Conservation (phyloP, 306 rosid genomes). For the Macrotyloma uniflorum region DNA sequence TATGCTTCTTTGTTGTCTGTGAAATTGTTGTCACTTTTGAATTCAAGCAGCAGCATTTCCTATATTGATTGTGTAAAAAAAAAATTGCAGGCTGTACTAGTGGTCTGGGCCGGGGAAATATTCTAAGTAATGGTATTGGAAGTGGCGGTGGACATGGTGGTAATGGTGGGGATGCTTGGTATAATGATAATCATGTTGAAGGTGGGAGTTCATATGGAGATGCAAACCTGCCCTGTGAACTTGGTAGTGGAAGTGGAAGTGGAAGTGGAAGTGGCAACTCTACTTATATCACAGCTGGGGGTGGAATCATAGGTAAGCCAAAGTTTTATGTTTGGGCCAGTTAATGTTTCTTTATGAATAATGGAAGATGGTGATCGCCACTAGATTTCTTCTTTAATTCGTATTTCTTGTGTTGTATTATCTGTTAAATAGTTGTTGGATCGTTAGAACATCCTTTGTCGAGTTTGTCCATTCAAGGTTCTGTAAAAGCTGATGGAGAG, state of each 20-base stretch:
- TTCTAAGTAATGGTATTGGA: slow-evolving; percentile 63
- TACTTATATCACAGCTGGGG: slow-evolving; percentile 76
- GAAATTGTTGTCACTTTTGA: slow-evolving; percentile 20
- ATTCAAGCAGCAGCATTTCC: slow-evolving; percentile 22
- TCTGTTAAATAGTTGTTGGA: slow-evolving; percentile 75
- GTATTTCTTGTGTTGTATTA: slow-evolving; percentile 26
- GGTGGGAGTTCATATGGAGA: slow-evolving; percentile 92
- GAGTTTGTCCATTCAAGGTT: slow-evolving; percentile 79
- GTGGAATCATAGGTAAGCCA: slow-evolving; percentile 89
- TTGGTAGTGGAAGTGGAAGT: slow-evolving; percentile 99
- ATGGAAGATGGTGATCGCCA: slow-evolving; percentile 12
- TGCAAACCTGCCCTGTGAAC: slow-evolving; percentile 87
- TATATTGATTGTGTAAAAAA: slow-evolving; percentile 12
- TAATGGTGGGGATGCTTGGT: slow-evolving; percentile 81
- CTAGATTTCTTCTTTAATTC: not conserved
- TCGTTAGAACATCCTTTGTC: slow-evolving; percentile 88
- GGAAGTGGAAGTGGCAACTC: slow-evolving; percentile 84
- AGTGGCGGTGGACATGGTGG: slow-evolving; percentile 99
- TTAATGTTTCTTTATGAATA: slow-evolving; percentile 14
- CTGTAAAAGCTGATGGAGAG: slow-evolving; percentile 78
- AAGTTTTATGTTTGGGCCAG: slow-evolving; percentile 46
- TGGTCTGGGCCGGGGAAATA: slow-evolving; percentile 79
- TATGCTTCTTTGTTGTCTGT: slow-evolving; percentile 39
- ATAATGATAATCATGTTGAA: slow-evolving; percentile 47
- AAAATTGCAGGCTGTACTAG: slow-evolving; percentile 77